phyloP scores from a whole-genome alignment of 2,329 filamentous ascomycete species.

The Aureobasidium melanogenum region DNA sequence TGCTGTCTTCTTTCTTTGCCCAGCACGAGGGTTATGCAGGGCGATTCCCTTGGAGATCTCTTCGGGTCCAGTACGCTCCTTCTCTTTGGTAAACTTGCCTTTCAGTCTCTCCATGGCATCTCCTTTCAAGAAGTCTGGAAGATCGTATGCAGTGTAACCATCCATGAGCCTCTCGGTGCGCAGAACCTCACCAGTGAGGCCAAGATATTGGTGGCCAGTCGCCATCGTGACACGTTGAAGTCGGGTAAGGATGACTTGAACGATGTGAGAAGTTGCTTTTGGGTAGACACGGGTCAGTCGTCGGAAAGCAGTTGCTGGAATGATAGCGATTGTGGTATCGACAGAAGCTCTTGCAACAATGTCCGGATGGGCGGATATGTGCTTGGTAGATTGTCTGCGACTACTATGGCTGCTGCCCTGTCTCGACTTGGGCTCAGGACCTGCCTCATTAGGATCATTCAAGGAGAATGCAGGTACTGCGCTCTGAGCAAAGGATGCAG shows the following conservation, averaged over 20 bases:
- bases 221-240: constrained; percentile 91
- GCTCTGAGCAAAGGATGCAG: constrained; percentile 32
- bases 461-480: constrained; percentile 66
- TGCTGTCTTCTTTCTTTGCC: constrained; percentile 61
- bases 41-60: constrained; percentile 90
- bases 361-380: constrained; percentile 84
- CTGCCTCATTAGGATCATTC: constrained; percentile 34
- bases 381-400: constrained; percentile 24
- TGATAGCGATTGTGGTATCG: constrained; percentile 96
- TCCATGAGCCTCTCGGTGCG: constrained; percentile 92
- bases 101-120: constrained; percentile 76
- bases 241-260: constrained; percentile 91
- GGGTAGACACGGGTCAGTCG: constrained; percentile 89
- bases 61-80: constrained; percentile 70
- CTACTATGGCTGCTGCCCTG: neutral
- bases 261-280: constrained; percentile 92
- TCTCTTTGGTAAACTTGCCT: constrained; percentile 74
- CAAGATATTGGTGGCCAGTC: constrained; percentile 89
- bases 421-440: neutral
- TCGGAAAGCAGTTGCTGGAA: constrained; percentile 90
- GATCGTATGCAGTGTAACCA: constrained; percentile 79
- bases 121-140: constrained; percentile 84
- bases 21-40: constrained; percentile 67
- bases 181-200: constrained; percentile 81
- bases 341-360: constrained; percentile 93